Evolutionary conservation across 2,329 filamentous ascomycete species (phyloP), one percentile per base, ranked within the genome.

Genomic region (Huntiella abstrusa): DNA sequence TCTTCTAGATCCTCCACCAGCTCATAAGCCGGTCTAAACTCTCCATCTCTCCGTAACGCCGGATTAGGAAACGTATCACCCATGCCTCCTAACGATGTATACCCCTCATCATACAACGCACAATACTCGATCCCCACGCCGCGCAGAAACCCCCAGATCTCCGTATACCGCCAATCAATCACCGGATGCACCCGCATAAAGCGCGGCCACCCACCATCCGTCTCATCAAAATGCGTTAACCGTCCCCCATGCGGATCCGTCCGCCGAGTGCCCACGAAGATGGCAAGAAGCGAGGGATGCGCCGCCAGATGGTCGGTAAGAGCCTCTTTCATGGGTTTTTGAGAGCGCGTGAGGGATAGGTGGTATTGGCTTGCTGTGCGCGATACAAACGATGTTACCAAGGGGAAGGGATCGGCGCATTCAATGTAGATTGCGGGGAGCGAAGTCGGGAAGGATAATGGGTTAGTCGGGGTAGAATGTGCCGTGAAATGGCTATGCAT

Each of bases 331-430:
- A 87, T 96, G 77, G 75, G 91, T 49, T 71, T 96, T 50, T 86
- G 96, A 58, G 88, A 91, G 49, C 81, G 79, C 34, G 75, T 67
- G 5, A 94, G 67, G 45, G 80, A 72, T 11, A 98, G 73, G 61
- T 98, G 91, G 91, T 84, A 92, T 60, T 94, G 94, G 60, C 74
- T 76, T 11, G 88, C 96, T 60, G 88, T 96, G 45, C 96, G 88
- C 87, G 76, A 78, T 19, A 96, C 88, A 56, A 98, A 98, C 38
- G 73, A 68, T 57, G 93, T 85, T 38, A 96, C 85, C 58, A 88
- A 78, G 50, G 73, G 65, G 60, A 98, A 96, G 0, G 91, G 85
- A 57, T 92, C 75, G 2, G 73, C 68, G 0, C 87, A 80, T 48
- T 88, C 78, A 53, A 95, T 91, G 64, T 96, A 96, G 56, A 96